Evolutionary conservation across 179 eudicot species (phyloP), one percentile per base, ranked within the genome.

Genomic region (Vitellaria paradoxa): DNA sequence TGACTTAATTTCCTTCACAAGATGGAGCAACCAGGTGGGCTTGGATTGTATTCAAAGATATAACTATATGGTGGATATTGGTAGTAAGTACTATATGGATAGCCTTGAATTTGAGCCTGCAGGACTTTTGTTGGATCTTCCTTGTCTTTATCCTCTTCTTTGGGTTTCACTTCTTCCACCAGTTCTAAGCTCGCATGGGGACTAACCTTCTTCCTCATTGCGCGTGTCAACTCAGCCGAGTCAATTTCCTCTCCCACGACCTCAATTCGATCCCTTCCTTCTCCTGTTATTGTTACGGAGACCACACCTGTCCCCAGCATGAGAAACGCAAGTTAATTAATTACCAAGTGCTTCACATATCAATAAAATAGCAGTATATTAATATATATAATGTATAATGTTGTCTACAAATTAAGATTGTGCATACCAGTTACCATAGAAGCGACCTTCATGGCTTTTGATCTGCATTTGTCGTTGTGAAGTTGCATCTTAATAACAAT

Each of bases 401-500:
- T 30, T 30, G 37, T 30, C 37, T 30, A 30, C 2, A 30, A 18
- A 49, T 45, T 70, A 0, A 10, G 24, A 46, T 59, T 50, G 37
- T 20, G 40, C 63, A 17, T 76, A 86, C 88, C 88, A 5, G 62
- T 3, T 65, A 72, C 64, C 26, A 42, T 68, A 20, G 85, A 83
- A 3, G 85, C 87, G 65, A 80, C 76, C 68, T 65, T 73, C 85
- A 86, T 73, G 61, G 89, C 89, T 76, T 84, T 84, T n/a, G 80
- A 65, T 75, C 72, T 77, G 74, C 80, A 78, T 77, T 80, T 84
- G 1, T 65, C 57, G 67, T 80, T 14, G 8, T 62, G 49, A 73
- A 78, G 49, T 2, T 76, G 70, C 65, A 84, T 60, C 50, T 79
- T 66, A 40, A 86, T 79, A 7, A 86, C 81, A 20, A 84, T 80